Evolutionary conservation across 768 basidiomycete genomes (phyloP).

Genomic region (Rhizopogon sp.): DNA sequence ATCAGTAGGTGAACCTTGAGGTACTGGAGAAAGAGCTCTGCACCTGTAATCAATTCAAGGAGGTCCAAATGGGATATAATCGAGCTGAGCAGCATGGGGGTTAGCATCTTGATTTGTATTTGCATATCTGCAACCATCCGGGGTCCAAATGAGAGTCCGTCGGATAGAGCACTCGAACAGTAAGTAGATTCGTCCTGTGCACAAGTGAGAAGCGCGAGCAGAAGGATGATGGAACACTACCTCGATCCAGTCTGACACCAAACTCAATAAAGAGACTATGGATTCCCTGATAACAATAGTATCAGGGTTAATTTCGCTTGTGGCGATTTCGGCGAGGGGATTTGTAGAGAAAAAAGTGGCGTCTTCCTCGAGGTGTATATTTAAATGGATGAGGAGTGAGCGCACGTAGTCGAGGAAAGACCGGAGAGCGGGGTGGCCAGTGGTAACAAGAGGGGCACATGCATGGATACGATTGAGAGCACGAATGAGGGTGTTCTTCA

Average conservation of each 20-base stretch:
- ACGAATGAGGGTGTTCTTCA: conserved; percentile 7
- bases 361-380: conserved; percentile 2
- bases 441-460: background rate
- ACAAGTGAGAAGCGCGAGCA: background rate
- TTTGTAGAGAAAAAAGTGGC: background rate
- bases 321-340: background rate
- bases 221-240: background rate
- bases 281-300: background rate
- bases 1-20: background rate
- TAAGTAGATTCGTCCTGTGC: background rate
- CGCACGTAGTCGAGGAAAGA: conserved; percentile 3
- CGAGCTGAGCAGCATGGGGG: background rate
- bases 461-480: conserved; percentile 3
- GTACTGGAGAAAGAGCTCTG: background rate
- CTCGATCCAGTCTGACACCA: background rate
- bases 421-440: background rate
- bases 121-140: background rate
- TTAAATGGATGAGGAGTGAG: background rate
- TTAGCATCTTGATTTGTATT: background rate
- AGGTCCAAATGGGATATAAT: conserved; percentile 3
- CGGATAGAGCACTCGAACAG: background rate
- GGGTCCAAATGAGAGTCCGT: background rate
- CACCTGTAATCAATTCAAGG: conserved; percentile 3
- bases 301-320: background rate
- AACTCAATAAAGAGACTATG: background rate